These are phyloP conservation scores for Silene conica DNA, from an alignment of 148 eudicot genomes.

Conservation along the genomic window DNA sequence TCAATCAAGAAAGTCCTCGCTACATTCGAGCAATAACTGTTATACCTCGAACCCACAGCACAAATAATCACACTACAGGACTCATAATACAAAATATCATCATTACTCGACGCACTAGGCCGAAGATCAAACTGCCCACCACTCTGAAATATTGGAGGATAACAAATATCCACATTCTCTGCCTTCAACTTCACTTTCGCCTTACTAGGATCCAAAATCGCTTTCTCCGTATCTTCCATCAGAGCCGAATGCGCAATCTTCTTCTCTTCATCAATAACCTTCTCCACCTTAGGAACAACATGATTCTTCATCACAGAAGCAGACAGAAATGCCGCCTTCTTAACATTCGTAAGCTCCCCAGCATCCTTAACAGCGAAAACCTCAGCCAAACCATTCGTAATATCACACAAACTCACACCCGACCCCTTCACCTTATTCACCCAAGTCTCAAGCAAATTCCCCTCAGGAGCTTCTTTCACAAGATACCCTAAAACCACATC, in stretches of 20 bases:
- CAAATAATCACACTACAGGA: slow-evolving; percentile 80
- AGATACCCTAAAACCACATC: slow-evolving; percentile 52
- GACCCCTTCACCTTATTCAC: slow-evolving; percentile 52
- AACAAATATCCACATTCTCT: slow-evolving; percentile 84
- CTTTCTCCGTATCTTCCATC: slow-evolving; percentile 88
- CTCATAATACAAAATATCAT: slow-evolving; percentile 63
- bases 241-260: slow-evolving; percentile 67
- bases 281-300: slow-evolving; percentile 79
- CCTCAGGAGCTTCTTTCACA: slow-evolving; percentile 75
- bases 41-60: slow-evolving; percentile 80
- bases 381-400: slow-evolving; percentile 64
- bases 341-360: slow-evolving; percentile 53
- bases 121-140: slow-evolving; percentile 85
- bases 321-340: slow-evolving; percentile 78
- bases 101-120: slow-evolving; percentile 86
- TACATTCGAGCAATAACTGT: slow-evolving; percentile 77
- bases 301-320: slow-evolving; percentile 74
- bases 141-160: slow-evolving; percentile 94
- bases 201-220: slow-evolving; percentile 52
- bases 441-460: slow-evolving; percentile 64
- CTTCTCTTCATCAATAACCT: slow-evolving; percentile 86
- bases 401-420: slow-evolving; percentile 41
- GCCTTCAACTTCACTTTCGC: slow-evolving; percentile 73
- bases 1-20: slow-evolving; percentile 81
- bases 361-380: slow-evolving; percentile 72